Evolutionary conservation across 768 basidiomycete genomes (phyloP).

Genomic region (Suillus lakei): DNA sequence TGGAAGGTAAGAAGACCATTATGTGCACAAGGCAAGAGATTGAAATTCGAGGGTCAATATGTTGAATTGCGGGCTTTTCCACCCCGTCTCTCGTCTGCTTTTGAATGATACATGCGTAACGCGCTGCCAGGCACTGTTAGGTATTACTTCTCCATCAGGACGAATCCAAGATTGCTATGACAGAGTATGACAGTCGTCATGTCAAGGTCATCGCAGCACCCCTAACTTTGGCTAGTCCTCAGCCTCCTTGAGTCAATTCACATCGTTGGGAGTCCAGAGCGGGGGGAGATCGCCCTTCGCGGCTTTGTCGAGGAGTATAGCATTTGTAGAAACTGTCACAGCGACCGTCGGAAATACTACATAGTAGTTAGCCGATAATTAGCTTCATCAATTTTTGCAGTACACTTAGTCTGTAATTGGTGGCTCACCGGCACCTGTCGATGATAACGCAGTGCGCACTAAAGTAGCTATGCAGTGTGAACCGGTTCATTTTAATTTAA

Average conservation of each 20-base stretch:
- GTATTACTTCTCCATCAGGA: not conserved
- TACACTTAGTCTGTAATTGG: not conserved
- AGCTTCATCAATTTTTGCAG: not conserved
- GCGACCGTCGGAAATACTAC: not conserved
- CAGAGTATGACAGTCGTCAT: not conserved
- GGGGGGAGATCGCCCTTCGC: not conserved
- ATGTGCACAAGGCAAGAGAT: not conserved
- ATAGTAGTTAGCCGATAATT: not conserved
- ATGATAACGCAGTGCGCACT: not conserved
- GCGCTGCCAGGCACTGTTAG: not conserved
- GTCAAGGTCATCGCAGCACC: not conserved
- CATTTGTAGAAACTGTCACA: not conserved
- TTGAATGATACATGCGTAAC: not conserved
- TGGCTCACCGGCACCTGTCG: not conserved
- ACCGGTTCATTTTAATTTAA: not conserved
- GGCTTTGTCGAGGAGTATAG: not conserved
- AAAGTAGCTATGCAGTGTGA: not conserved
- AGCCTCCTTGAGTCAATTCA: constrained; percentile 3
- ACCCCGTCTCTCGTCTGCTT: not conserved
- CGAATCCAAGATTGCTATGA: not conserved
- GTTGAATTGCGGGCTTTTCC: not conserved
- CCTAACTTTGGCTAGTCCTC: not conserved
- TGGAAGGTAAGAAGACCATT: constrained; percentile 34
- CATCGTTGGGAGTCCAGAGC: too few species aligned
- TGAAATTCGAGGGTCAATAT: not conserved